Conservation (phyloP, 2,329 filamentous ascomycete genomes). For the Colletotrichum zoysiae region DNA sequence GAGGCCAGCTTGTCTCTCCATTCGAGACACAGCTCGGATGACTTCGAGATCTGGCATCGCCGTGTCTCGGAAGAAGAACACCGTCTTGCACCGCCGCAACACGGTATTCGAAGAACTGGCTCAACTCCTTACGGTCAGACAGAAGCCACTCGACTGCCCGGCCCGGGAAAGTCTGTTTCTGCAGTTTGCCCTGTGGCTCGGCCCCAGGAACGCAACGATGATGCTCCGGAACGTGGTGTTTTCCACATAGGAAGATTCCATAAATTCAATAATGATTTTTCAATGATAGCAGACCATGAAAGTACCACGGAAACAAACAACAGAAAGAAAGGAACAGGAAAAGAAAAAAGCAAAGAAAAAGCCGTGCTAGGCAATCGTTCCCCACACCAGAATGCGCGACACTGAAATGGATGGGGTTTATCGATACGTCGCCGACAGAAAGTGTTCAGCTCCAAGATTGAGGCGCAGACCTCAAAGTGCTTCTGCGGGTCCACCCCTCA, state of each 20-base stretch:
- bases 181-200: neutral
- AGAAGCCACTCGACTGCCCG: neutral
- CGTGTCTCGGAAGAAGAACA: conserved; percentile 22
- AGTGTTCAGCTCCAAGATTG: conserved; percentile 29
- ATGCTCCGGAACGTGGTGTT: no score
- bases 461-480: conserved; percentile 34
- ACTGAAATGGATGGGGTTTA: conserved; percentile 24
- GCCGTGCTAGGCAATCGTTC: neutral
- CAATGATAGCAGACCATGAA: no score
- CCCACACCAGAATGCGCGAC: conserved; percentile 1
- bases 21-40: neutral
- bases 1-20: conserved; percentile 7
- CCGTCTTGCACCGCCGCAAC: neutral
- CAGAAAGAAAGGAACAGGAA: no score
- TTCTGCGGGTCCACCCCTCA: conserved; percentile 11
- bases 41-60: conserved; percentile 11
- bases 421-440: conserved; percentile 26
- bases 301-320: no score
- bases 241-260: no score
- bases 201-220: no score
- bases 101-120: neutral
- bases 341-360: neutral
- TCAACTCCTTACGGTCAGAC: neutral
- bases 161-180: conserved; percentile 6
- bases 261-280: no score